Evolutionary conservation across 768 basidiomycete species (phyloP), one percentile per base, ranked within the genome.

Genomic region (Leccinum broughii): DNA sequence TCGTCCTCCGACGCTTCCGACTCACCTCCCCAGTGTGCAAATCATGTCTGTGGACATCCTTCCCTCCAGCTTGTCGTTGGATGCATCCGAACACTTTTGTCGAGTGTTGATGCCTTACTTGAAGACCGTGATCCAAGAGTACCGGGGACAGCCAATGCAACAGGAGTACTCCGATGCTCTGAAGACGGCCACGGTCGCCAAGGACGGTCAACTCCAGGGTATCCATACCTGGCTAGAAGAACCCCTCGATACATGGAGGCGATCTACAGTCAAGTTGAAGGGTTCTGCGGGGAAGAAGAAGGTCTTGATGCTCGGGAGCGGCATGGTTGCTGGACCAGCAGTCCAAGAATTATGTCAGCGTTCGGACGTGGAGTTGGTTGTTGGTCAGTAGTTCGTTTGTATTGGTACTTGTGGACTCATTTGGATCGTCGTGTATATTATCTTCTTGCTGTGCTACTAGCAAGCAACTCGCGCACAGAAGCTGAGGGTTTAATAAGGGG

Each of bases 311-410:
- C 81, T 98, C 2, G 95, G 95, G 8, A 93, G 91, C 57, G 95
- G 95, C n/a, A 93, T 97, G 87, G 95, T 98, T 20, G 93, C 94
- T 5, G 89, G 88, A 3, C 95, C 95, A 15, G 91, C 92, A 0
- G 87, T 93, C 3, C 84, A 90, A 55, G 83, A 89, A 67, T 80
- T 97, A 53, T 83, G 84, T 48, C 78, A 79, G 63, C 77, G 86
- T 57, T 64, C 69, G 0, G 89, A 92, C 63, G 76, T 95, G 0
- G 80, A 87, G 57, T 73, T 97, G 30, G 72, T 90, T 6, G 85
- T 97, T 61, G 94, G 94, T 94, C 62, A 69, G 88, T 81, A 48
- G 24, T 35, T 28, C 20, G 48, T 54, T 54, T 56, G 60, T 55
- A 61, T 60, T 2, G 28, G 54, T 64, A 55, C 62, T 48, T 60